These are phyloP conservation scores for Hura crepitans DNA, from an alignment of 441 rosid species.

Conservation along the genomic window DNA sequence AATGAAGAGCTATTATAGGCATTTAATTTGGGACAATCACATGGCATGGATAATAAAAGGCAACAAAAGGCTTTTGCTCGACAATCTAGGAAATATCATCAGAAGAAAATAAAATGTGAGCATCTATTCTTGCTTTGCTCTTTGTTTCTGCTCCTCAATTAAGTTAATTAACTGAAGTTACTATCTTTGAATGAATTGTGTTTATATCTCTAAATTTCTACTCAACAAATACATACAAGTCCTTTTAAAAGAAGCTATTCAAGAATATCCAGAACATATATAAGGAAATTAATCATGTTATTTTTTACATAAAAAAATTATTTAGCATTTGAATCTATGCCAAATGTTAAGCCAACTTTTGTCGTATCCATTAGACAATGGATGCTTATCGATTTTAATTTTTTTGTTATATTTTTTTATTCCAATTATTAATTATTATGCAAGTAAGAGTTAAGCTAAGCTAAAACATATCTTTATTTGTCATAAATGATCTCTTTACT, in stretches of 20 bases:
- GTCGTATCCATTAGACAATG: conserved; percentile 9
- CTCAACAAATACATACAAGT: not conserved
- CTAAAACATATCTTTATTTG: not conserved
- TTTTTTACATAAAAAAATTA: no score
- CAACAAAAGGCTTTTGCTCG: conserved; percentile 28
- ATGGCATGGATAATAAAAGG: conserved; percentile 22
- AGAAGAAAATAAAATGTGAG: conserved; percentile 44
- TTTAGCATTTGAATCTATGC: not conserved
- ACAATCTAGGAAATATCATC: conserved; percentile 30
- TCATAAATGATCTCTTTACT: not conserved
- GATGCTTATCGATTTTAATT: not conserved
- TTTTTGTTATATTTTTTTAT: no score
- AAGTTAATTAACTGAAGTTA: no score
- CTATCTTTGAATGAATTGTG: not conserved
- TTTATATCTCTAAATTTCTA: not conserved
- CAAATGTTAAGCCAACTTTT: conserved; percentile 16
- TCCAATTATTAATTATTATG: no score
- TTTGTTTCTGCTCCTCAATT: not conserved
- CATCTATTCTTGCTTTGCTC: conserved; percentile 4
- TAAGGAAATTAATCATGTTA: no score
- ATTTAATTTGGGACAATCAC: conserved; percentile 21
- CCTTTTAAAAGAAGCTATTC: not conserved
- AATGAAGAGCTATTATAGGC: conserved; percentile 34
- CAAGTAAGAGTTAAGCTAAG: not conserved
- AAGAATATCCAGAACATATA: not conserved